These are phyloP conservation scores for Pascua sp. DNA, from an alignment of 1,284 basidiomycete species.

Conservation along the genomic window DNA sequence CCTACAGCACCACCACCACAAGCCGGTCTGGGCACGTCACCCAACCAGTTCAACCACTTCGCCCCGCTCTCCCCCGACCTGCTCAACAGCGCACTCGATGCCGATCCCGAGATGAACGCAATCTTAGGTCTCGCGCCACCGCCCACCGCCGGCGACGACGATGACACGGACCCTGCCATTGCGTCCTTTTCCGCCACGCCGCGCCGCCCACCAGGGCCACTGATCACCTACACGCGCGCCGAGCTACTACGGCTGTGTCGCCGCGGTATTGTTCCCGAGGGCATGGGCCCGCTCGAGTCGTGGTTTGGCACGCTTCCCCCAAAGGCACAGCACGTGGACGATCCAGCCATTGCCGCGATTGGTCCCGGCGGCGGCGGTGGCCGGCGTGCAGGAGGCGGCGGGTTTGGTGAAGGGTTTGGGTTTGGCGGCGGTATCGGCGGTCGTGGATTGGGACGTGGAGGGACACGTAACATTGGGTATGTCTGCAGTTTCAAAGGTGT, in stretches of 20 bases:
- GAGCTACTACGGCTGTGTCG: conserved; percentile 11
- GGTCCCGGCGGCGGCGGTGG: conserved; percentile 15
- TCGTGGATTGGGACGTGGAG: conserved; percentile 16
- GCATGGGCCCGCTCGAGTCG: conserved; percentile 11
- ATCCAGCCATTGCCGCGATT: conserved; percentile 44
- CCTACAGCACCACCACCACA: conserved; percentile 13
- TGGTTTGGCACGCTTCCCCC: conserved; percentile 13
- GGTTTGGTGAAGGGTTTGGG: conserved; percentile 46
- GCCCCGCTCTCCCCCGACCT: conserved; percentile 41
- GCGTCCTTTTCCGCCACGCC: background rate
- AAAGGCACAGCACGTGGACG: conserved; percentile 19
- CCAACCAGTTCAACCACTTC: conserved; percentile 41
- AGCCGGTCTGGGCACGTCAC: conserved; percentile 15
- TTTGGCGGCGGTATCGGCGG: conserved; percentile 45
- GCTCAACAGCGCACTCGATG: conserved; percentile 25
- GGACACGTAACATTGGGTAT: conserved; percentile 36
- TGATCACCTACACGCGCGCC: conserved; percentile 13
- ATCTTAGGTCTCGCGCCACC: conserved; percentile 19
- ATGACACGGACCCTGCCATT: background rate
- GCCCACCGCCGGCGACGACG: background rate
- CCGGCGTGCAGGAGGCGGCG: conserved; percentile 20
- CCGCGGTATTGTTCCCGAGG: conserved; percentile 3
- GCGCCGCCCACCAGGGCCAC: conserved; percentile 4
- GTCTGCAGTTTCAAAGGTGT: conserved; percentile 5
- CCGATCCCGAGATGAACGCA: conserved; percentile 26